Conservation (phyloP, 2,329 filamentous ascomycete genomes). For the Diaporthe nobilis region DNA sequence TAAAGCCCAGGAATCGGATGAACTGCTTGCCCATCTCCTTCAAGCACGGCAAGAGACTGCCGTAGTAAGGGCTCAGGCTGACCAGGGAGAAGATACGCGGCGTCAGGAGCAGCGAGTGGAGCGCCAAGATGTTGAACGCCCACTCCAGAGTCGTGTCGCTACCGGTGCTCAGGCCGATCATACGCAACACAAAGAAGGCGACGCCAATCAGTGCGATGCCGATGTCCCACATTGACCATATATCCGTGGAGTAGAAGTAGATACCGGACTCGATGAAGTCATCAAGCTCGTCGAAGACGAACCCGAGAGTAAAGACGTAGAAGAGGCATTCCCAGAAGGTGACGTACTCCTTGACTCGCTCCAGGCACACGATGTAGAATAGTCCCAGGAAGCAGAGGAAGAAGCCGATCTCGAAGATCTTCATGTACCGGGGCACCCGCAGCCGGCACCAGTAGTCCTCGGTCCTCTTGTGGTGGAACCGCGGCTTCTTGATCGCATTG, state of each 20-base stretch:
- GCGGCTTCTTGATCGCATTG: slow-evolving; percentile 75
- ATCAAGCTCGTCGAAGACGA: slow-evolving; percentile 38
- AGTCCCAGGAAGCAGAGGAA: slow-evolving; percentile 70
- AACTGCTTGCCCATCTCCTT: slow-evolving; percentile 41
- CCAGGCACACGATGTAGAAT: slow-evolving; percentile 32
- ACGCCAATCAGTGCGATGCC: slow-evolving; percentile 50
- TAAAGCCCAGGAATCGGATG: slow-evolving; percentile 38
- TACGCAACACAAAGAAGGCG: slow-evolving; percentile 59
- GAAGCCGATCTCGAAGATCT: slow-evolving; percentile 80
- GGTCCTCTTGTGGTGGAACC: slow-evolving; percentile 72
- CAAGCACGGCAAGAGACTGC: slow-evolving; percentile 31
- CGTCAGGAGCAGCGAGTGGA: slow-evolving; percentile 34
- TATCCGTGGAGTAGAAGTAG: slow-evolving; percentile 38
- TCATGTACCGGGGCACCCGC: slow-evolving; percentile 79
- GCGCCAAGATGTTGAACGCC: slow-evolving; percentile 37
- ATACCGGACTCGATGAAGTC: slow-evolving; percentile 35
- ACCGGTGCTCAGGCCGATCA: slow-evolving; percentile 32
- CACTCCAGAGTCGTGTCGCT: slow-evolving; percentile 16
- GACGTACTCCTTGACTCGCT: slow-evolving; percentile 24
- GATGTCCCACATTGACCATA: slow-evolving; percentile 38
- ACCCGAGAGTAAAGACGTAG: slow-evolving; percentile 27
- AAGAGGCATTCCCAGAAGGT: slow-evolving; percentile 33
- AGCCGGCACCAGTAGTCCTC: slow-evolving; percentile 78
- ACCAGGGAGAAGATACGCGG: slow-evolving; percentile 36
- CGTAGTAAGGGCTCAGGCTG: slow-evolving; percentile 37